These are phyloP conservation scores for Paraphaeosphaeria minitans DNA, from an alignment of 2,329 filamentous ascomycete species.

Conservation along the genomic window DNA sequence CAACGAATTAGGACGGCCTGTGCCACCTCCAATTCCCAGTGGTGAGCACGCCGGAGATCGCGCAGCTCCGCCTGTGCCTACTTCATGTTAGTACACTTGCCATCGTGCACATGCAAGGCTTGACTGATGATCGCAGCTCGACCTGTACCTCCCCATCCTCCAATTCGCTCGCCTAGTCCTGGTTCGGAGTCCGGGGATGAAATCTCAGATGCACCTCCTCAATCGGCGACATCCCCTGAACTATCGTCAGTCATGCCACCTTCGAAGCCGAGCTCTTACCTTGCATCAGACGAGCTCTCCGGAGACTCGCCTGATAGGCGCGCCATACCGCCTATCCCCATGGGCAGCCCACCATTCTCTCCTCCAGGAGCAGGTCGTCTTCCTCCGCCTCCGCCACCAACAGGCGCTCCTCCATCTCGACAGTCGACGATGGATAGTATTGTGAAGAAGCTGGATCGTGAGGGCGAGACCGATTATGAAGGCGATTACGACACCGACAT, in stretches of 20 bases:
- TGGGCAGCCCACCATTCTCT: constrained; percentile 42
- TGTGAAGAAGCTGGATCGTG: constrained; percentile 60
- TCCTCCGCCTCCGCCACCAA: constrained; percentile 56
- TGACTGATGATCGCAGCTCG: constrained; percentile 58
- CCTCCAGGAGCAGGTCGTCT: constrained; percentile 44
- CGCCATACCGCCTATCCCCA: constrained; percentile 59
- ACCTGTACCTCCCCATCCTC: constrained; percentile 59
- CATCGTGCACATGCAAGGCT: constrained; percentile 1
- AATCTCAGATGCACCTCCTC: constrained; percentile 53
- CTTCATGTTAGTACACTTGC: constrained; percentile 35
- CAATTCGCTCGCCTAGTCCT: constrained; percentile 68
- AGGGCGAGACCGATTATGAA: constrained; percentile 91
- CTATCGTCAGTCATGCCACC: constrained; percentile 40
- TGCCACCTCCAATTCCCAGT: constrained; percentile 33
- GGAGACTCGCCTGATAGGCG: constrained; percentile 40
- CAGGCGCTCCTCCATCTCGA: constrained; percentile 45
- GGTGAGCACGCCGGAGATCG: constrained; percentile 30
- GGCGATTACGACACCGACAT: constrained; percentile 99
- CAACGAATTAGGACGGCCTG: constrained; percentile 47
- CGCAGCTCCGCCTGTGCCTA: constrained; percentile 40
- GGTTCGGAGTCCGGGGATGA: constrained; percentile 92
- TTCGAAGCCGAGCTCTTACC: constrained; percentile 49
- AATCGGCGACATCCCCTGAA: constrained; percentile 36
- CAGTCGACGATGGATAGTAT: constrained; percentile 39
- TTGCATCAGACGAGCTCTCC: constrained; percentile 44